Base-by-base conservation (phyloP, 306 rosid genomes). In the Erythrophleum fordii region DNA sequence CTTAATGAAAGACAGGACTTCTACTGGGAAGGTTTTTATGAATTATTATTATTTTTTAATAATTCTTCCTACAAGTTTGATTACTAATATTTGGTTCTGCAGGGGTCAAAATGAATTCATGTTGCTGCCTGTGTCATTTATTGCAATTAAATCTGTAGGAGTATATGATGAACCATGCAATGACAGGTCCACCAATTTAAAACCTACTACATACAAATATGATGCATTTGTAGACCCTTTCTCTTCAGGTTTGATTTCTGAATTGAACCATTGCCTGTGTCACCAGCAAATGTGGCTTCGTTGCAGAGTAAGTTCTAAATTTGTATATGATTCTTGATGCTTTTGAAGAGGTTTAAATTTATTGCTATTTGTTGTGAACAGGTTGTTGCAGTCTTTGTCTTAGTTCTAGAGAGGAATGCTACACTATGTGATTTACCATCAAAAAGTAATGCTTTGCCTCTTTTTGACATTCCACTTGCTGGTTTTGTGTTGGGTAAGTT, bases 401-500 rank as follows among this genome's bases (percentile, higher is more conserved):
- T 93, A 83, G 84, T 95, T 82, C 58, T 95, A 62, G 92, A 93
- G 92, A 86, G 80, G 77, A 91, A 83, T 35, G 48, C 76, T 22
- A 31, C 77, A 53, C 77, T 26, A 75, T 74, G 46, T 78, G 76
- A 61, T 55, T 52, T 65, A 39, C 86, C 71, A 82, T 65, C 83
- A 34, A 83, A 80, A 59, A 11, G 17, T 46, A 76, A 72, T 59
- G 61, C 70, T 28, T 42, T 52, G 65, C 81, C 78, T 53, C 83
- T 48, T 80, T 69, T 92, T 78, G 90, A 90, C 84, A 89, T 95
- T 82, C 92, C 95, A 2, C 85, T 95, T 76, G 98, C 98, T 78
- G 86, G 92, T 84, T 95, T 93, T 87, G 72, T 91, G 76, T 75
- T 95, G 87, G 99, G 99, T 93, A 86, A 80, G 89, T 80, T 81